Evolutionary conservation across 2,329 filamentous ascomycete genomes (phyloP), one percentile per base, ranked within the genome.

Genomic region (Nothopassalora personata): DNA sequence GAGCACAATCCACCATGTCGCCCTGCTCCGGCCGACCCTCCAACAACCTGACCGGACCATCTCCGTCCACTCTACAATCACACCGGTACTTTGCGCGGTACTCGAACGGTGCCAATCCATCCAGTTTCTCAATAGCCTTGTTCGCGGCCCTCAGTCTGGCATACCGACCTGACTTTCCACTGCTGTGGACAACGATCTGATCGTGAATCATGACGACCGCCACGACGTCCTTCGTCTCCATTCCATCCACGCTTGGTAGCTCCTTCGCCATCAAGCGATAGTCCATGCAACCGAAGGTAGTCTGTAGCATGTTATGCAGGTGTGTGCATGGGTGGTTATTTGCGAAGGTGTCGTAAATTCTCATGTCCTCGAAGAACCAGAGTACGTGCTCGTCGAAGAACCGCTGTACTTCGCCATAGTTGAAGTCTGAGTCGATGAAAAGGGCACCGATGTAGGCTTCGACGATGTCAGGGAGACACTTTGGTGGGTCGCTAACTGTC

Each of bases 371-470:
- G 71, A 97, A 97, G 75, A 86, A 96, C 2, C 85, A 86, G 58
- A 82, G 81, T 57, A 97, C 82, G 63, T 92, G 85, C 13, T 68
- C 71, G n/a, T 84, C 75, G 74, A 96, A 97, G 75, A 99, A 97
- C 0, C 71, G 71, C 62, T 88, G 84, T 1, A 97, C 88, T 18
- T 86, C 80, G 11, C 73, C 72, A 73, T 88, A 97, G 69, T 94
- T 77, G 75, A 93, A 97, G 49, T 81, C 79, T 0, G 90, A 88
- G 73, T 99, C 94, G 10, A 99, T 88, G 71, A 97, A 97, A 23
- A 97, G 81, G 19, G 93, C 93, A 1, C 91, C 94, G 2, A 97
- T 77, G 67, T 91, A 94, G 0, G 93, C 85, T 78, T 99, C 94
- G 3, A 97, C 80, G 39, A 96, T 84, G 72, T 99, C 94, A 0